phyloP scores from a whole-genome alignment of 2,329 filamentous ascomycete species.

The Phaeosphaeriaceae sp. region DNA sequence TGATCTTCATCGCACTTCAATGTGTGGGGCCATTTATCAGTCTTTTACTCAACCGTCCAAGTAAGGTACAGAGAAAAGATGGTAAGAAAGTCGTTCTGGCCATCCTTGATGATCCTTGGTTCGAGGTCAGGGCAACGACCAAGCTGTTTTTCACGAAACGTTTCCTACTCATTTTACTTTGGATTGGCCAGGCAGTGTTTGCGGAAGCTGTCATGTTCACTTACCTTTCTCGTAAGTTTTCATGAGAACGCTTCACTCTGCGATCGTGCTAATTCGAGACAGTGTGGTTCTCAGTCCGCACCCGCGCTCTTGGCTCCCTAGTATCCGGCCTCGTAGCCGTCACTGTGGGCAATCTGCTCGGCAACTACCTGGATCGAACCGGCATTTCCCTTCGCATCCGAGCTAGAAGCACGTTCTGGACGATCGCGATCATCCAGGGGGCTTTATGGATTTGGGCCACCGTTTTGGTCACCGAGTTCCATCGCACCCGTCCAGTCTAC shows the following conservation, averaged over 20 bases:
- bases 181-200: slow-evolving; percentile 75
- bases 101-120: slow-evolving; percentile 63
- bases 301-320: slow-evolving; percentile 74
- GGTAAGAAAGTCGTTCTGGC: slow-evolving; percentile 66
- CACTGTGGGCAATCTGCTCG: slow-evolving; percentile 69
- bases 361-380: slow-evolving; percentile 68
- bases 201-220: slow-evolving; percentile 76
- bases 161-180: slow-evolving; percentile 69
- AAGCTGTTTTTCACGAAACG: slow-evolving; percentile 66
- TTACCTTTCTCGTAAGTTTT: slow-evolving; percentile 59
- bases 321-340: slow-evolving; percentile 72
- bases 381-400: slow-evolving; percentile 62
- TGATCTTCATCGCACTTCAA: slow-evolving; percentile 75
- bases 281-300: slow-evolving; percentile 74
- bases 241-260: neutral
- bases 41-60: slow-evolving; percentile 67
- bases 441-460: slow-evolving; percentile 78
- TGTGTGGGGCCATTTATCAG: slow-evolving; percentile 72
- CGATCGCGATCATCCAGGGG: slow-evolving; percentile 65
- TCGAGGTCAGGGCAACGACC: slow-evolving; percentile 66
- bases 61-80: slow-evolving; percentile 69
- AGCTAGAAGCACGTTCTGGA: slow-evolving; percentile 62
- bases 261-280: neutral
- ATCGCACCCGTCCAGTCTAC: slow-evolving; percentile 63
- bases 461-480: slow-evolving; percentile 68